Conservation (phyloP, 2,329 filamentous ascomycete species). For the Alternaria conjuncta region DNA sequence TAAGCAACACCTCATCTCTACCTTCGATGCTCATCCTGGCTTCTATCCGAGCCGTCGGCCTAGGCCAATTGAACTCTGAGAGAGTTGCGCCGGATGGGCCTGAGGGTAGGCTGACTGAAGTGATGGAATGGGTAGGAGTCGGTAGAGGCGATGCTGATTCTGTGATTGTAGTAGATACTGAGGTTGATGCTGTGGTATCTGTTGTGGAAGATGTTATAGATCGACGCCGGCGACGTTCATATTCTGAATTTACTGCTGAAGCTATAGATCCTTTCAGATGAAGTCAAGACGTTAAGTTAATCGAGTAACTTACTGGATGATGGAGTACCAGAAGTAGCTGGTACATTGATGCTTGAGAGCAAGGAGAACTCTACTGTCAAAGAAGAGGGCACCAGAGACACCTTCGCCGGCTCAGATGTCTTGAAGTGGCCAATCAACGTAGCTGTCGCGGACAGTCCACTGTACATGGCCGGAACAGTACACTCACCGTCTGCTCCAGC, state of each 20-base stretch:
- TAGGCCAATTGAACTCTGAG: background rate
- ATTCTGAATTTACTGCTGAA: background rate
- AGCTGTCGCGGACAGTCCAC: background rate
- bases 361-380: background rate
- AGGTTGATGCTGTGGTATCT: background rate
- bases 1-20: background rate
- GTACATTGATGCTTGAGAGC: background rate
- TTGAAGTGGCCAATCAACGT: background rate
- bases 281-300: background rate
- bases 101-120: background rate
- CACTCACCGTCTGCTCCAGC: conserved; percentile 1
- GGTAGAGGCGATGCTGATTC: background rate
- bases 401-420: background rate
- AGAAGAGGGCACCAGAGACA: background rate
- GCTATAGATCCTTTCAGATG: background rate
- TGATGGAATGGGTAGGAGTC: background rate
- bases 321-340: background rate
- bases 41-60: background rate
- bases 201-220: background rate
- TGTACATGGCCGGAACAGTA: background rate
- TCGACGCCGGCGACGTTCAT: background rate
- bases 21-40: too few relatives aligned
- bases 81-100: background rate
- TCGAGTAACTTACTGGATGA: background rate
- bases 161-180: background rate